Conservation (phyloP, 2,329 filamentous ascomycete genomes). For the Fusarium transvaalense region DNA sequence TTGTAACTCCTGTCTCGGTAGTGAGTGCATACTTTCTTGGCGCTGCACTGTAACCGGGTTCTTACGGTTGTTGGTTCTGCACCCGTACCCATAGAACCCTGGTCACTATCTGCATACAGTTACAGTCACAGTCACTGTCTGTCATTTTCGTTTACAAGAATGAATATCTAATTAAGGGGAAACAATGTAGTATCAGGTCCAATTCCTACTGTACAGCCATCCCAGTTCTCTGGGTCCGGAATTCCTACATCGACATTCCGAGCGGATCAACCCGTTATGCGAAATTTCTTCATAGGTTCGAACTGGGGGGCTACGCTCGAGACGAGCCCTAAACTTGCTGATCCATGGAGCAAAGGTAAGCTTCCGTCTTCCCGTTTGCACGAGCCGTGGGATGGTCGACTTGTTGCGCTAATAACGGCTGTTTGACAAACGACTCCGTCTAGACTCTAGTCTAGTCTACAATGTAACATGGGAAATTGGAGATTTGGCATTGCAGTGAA, state of each 20-base stretch:
- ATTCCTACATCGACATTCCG: neutral
- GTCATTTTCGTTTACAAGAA: neutral
- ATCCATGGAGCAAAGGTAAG: neutral
- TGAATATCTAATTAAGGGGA: slow-evolving; percentile 2
- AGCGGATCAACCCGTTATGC: slow-evolving; percentile 4
- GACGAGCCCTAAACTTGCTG: slow-evolving; percentile 6
- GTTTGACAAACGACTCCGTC: slow-evolving; percentile 3
- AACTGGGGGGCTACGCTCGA: neutral
- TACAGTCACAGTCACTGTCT: neutral
- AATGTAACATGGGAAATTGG: slow-evolving; percentile 3
- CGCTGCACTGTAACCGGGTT: slow-evolving; percentile 1
- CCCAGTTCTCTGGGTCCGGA: slow-evolving; percentile 7
- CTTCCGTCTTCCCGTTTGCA: slow-evolving; percentile 12
- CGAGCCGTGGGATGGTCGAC: slow-evolving; percentile 3
- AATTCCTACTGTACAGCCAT: neutral
- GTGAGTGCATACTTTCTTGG: neutral
- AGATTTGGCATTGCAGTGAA: neutral
- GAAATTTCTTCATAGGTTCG: slow-evolving; percentile 4
- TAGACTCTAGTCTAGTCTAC: neutral
- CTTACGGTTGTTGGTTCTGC: neutral
- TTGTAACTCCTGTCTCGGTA: neutral
- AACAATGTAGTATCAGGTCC: neutral
- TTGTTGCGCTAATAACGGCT: slow-evolving; percentile 10
- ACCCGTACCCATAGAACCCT: neutral
- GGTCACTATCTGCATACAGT: slow-evolving; percentile 5